These are phyloP conservation scores for Castanospermum australe DNA, from an alignment of 306 rosid species.

Conservation along the genomic window DNA sequence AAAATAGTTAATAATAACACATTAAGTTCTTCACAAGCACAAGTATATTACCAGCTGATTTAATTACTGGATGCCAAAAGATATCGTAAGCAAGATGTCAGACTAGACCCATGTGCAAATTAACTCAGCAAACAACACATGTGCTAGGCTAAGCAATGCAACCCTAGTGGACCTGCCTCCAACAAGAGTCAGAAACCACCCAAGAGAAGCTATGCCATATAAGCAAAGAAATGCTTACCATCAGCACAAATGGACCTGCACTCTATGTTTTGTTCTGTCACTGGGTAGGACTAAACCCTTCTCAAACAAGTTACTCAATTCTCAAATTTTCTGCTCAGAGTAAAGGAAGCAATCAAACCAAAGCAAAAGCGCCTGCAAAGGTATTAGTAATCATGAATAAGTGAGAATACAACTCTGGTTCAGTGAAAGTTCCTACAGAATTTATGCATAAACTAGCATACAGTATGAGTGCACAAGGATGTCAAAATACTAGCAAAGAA, in stretches of 20 bases:
- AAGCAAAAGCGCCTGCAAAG: constrained; percentile 36
- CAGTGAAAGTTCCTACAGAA: not conserved
- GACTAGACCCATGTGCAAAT: not conserved
- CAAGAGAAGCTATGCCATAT: not conserved
- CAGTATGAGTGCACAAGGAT: not conserved
- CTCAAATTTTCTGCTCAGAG: constrained; percentile 24
- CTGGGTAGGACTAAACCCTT: constrained; percentile 29
- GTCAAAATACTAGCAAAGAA: not conserved
- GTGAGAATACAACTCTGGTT: not conserved
- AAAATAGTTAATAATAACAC: not conserved
- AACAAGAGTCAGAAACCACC: not conserved
- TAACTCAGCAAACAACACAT: not conserved
- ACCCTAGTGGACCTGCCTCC: not conserved
- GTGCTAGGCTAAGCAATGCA: not conserved
- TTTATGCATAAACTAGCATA: not conserved
- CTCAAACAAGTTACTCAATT: constrained; percentile 22
- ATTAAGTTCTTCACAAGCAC: not conserved
- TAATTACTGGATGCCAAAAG: not conserved
- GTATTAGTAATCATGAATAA: not conserved
- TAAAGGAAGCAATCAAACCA: constrained; percentile 25
- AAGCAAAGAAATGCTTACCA: constrained; percentile 49
- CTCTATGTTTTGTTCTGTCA: constrained; percentile 31
- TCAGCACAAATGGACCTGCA: constrained; percentile 26
- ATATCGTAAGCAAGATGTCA: not conserved
- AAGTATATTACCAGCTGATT: not conserved